phyloP scores from a whole-genome alignment of 73 alveolate genomes.

The Symbiodinium pilosum region DNA sequence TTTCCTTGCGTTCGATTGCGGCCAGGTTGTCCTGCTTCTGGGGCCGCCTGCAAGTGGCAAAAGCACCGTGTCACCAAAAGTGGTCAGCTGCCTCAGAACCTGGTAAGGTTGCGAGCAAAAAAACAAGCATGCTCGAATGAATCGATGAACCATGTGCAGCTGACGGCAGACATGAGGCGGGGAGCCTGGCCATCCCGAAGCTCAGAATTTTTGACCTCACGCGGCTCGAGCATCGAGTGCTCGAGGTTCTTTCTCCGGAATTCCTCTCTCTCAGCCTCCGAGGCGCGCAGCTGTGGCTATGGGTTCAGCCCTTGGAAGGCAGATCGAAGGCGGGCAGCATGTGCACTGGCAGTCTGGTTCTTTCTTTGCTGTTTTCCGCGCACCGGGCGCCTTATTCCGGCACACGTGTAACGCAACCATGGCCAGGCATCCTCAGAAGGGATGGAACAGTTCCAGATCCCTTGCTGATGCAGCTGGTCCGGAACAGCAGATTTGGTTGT shows the following conservation, averaged over 20 bases:
- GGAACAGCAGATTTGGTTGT: no score
- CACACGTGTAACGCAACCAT: no score
- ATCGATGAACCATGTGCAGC: no score
- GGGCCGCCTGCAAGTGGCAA: conserved; percentile 7
- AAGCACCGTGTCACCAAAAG: neutral
- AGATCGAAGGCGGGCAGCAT: neutral
- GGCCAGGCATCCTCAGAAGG: neutral
- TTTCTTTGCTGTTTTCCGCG: no score
- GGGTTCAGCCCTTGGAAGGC: neutral
- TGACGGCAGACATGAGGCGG: neutral
- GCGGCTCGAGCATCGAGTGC: no score
- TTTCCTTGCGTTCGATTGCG: neutral
- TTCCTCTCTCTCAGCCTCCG: no score
- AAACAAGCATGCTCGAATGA: no score
- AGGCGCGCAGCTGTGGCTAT: neutral
- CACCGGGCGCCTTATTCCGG: no score
- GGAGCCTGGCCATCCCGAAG: neutral
- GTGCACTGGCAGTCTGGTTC: no score
- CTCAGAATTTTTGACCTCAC: neutral
- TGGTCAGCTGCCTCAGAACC: neutral
- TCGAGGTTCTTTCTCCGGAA: no score
- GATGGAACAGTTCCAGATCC: conserved; percentile 4
- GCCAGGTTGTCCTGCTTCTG: neutral
- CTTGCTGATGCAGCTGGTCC: neutral
- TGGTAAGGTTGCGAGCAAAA: no score